Evolutionary conservation across 1,139 yeast genomes (phyloP), one percentile per base, ranked within the genome.

Genomic region (Diutina siamensis): DNA sequence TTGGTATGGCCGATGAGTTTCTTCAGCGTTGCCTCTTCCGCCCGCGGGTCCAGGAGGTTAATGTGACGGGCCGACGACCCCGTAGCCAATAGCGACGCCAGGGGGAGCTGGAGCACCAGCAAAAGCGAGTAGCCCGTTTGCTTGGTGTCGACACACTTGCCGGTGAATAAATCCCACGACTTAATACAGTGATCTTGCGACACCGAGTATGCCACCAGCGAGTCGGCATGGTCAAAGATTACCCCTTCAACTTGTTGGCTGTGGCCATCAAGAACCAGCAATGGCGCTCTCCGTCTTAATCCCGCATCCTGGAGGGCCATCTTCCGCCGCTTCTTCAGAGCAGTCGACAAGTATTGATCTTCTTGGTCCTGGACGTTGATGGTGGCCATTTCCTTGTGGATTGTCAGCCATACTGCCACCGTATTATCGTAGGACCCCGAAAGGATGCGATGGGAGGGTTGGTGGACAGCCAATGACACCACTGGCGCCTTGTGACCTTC

Each of bases 21-120:
- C 28, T 34, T 46, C 48, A 67, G 71, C 10, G 68, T 59, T 7
- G 67, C 68, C 13, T 53, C 68, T 46, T 55, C 61, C 2, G 44
- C 35, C 61, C 97, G 76, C 47, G 97, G 97, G 62, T 92, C 99
- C 60, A 87, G 95, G 51, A 89, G 70, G 50, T 88, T 83, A 54
- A 92, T 88, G 62, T 89, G 97, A 64, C 97, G 84, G 18, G 97
- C 97, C 13, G 95, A 83, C 3, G 97, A 88, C 19, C 99, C 99
- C 47, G 94, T 78, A 8, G 92, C 95, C 46, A 94, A 67, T 49
- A 92, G 69, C 52, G 82, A 78, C 50, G 77, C 68, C 10, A 10
- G 27, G 22, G 86, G 78, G 49, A 92, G 66, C 52, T 82, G 81
- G 40, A 81, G 71, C 40, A 89, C 65, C 1, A 95, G 83, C 44